A percentile compares a stretch with the other conserved stretches of the same genome.
Evolutionary conservation across 257 asterid genomes (phyloP).

Genomic region (Forsythia viridissima): DNA sequence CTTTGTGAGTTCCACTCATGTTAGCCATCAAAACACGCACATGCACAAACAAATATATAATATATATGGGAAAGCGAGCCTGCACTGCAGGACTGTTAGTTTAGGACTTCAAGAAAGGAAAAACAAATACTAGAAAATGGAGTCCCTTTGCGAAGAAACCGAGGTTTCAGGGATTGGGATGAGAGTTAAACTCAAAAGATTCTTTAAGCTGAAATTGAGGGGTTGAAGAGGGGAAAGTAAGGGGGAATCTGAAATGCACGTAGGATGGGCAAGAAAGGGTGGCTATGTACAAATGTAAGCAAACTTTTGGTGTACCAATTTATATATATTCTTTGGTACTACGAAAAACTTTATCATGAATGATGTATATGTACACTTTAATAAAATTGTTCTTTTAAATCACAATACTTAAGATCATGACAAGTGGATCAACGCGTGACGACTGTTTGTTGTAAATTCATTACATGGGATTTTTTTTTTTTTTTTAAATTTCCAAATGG

Average conservation of each 20-base stretch:
- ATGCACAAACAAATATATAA: constrained; percentile 25
- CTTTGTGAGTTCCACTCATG: constrained; percentile 42
- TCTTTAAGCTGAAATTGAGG: constrained; percentile 28
- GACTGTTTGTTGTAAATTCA: not conserved
- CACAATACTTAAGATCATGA: too few relatives aligned
- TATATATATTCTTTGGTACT: constrained; percentile 48
- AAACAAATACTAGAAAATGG: not conserved
- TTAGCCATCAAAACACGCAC: constrained; percentile 40
- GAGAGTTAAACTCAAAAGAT: constrained; percentile 23
- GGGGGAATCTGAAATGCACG: constrained; percentile 55
- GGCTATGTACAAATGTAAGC: constrained; percentile 32
- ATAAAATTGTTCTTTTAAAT: not conserved
- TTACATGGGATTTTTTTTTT: not conserved
- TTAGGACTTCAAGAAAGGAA: constrained; percentile 24
- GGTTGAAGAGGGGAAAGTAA: constrained; percentile 29
- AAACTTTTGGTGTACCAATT: constrained; percentile 35
- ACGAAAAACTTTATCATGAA: too few relatives aligned
- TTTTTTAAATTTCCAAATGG: constrained; percentile 13
- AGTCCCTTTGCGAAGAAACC: constrained; percentile 27
- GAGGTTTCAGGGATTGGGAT: constrained; percentile 29
- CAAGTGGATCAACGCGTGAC: not conserved
- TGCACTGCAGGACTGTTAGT: not conserved
- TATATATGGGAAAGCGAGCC: constrained; percentile 7
- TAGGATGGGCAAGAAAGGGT: constrained; percentile 27
- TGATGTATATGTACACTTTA: constrained; percentile 25